These are phyloP conservation scores for Astragalus membranaceus DNA, from an alignment of 306 rosid species.

Conservation along the genomic window DNA sequence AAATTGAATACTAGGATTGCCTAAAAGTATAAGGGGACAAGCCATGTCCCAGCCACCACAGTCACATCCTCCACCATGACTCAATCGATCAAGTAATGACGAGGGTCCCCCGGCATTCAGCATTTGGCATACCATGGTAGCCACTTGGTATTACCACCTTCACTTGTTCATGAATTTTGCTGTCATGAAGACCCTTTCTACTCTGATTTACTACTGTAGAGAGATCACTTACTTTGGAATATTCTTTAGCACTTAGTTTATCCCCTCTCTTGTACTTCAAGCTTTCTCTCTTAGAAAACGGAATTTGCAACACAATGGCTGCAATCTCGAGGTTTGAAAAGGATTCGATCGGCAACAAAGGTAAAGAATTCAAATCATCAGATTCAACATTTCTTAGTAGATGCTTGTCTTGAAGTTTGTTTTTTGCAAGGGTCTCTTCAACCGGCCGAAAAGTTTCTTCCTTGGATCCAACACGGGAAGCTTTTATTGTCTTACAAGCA, in stretches of 20 bases:
- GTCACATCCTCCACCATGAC: slow-evolving; percentile 88
- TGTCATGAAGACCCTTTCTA: slow-evolving; percentile 28
- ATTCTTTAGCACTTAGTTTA: slow-evolving; percentile 32
- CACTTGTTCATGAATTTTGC: slow-evolving; percentile 46
- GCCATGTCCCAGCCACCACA: slow-evolving; percentile 99
- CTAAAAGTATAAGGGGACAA: slow-evolving; percentile 75
- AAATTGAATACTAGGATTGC: slow-evolving; percentile 51
- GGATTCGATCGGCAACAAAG: slow-evolving; percentile 40
- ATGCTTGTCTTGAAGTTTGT: slow-evolving; percentile 42
- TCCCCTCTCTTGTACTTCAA: slow-evolving; percentile 61
- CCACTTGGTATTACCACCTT: slow-evolving; percentile 79
- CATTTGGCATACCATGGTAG: slow-evolving; percentile 65
- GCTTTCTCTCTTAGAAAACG: slow-evolving; percentile 68
- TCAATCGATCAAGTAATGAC: slow-evolving; percentile 71
- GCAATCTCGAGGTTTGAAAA: slow-evolving; percentile 61
- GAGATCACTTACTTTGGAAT: slow-evolving; percentile 27
- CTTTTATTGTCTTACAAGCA: slow-evolving; percentile 31
- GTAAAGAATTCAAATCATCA: slow-evolving; percentile 32
- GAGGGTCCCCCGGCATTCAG: slow-evolving; percentile 68
- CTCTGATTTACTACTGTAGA: slow-evolving; percentile 35
- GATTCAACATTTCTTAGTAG: slow-evolving; percentile 26
- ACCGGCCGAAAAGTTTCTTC: slow-evolving; percentile 27
- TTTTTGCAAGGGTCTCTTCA: slow-evolving; percentile 29
- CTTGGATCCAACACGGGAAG: slow-evolving; percentile 31
- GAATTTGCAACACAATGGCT: slow-evolving; percentile 73